A percentile compares a stretch with the other conserved stretches of the same genome.
Conservation (phyloP, 768 basidiomycete genomes). For the Pleurotus cornucopiae region DNA sequence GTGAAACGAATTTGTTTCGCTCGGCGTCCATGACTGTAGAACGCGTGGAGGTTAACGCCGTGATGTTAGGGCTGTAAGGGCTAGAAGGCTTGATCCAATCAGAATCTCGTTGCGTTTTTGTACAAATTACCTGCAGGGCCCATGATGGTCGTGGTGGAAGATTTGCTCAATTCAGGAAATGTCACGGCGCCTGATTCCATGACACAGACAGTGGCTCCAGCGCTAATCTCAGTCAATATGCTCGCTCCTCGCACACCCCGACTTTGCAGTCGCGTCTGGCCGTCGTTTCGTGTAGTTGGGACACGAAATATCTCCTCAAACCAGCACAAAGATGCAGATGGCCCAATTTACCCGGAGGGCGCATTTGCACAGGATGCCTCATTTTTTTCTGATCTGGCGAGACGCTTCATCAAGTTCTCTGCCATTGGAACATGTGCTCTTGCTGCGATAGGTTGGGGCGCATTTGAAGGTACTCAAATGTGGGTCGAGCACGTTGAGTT, state of each 20-base stretch:
- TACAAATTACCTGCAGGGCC: not conserved
- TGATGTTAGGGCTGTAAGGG: not conserved
- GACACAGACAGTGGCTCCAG: not conserved
- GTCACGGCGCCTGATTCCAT: not conserved
- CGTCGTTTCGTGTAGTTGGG: not conserved
- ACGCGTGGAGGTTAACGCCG: not conserved
- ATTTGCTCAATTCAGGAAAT: not conserved
- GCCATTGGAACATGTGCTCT: slow-evolving; percentile 38
- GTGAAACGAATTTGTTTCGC: slow-evolving; percentile 3
- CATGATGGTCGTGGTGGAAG: not conserved
- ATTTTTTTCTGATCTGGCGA: slow-evolving; percentile 38
- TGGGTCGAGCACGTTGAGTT: slow-evolving; percentile 60
- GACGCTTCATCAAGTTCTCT: slow-evolving; percentile 48
- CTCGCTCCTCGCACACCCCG: not conserved
- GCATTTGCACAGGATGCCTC: slow-evolving; percentile 26
- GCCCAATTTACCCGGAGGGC: slow-evolving; percentile 17
- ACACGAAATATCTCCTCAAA: not conserved
- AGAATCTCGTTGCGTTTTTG: not conserved
- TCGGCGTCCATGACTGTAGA: slow-evolving; percentile 1
- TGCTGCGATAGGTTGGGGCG: slow-evolving; percentile 37
- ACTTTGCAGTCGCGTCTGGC: not conserved
- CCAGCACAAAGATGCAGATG: not conserved
- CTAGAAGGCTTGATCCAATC: not conserved
- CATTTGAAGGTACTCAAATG: slow-evolving; percentile 54
- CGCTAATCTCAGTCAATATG: not conserved